Evolutionary conservation across 805 yeast species (phyloP), one percentile per base, ranked within the genome.

Genomic region (Wickerhamomyces bisporus): DNA sequence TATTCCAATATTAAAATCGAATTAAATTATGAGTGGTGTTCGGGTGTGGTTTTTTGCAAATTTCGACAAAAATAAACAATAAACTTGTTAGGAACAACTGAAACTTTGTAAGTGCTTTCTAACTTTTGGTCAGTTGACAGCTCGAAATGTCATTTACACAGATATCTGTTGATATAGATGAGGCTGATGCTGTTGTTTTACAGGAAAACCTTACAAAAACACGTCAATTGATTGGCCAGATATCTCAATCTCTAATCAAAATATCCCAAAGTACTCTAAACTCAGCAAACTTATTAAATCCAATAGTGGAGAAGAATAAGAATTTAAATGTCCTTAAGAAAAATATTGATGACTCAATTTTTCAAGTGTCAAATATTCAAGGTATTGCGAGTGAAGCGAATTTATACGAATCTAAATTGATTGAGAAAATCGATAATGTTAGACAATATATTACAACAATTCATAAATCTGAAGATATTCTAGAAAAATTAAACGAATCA

Each of bases 171-270:
- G 89, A 82, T 50, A 65, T 79, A 3, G 89, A 84, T 51, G 91
- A 82, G 55, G 88, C 89, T 3, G 96, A 87, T 49, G 79, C 86
- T 25, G 80, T 86, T 2, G 88, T 88, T 5, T 70, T 88, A 24
- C 83, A 86, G 36, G 93, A 84, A 52, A 80, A 83, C 38, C 66
- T 89, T 25, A 60, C 68, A 34, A 72, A 77, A 38, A 75, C 86
- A 3, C 71, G 73, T 28, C 68, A 66, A 15, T 60, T 86, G 29
- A 73, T 87, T 9, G 53, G 59, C 2, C 61, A 71, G 31, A 79
- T 88, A 39, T 65, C 75, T 10, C 60, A 62, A 20, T 77, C 86
- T 3, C 65, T 86, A 30, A 65, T 58, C 23, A 66, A 64, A 34
- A 71, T 88, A 38, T 68, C 79, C 6, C 58, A 57, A 23, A 72